Evolutionary conservation across 2,329 filamentous ascomycete species (phyloP).

Genomic region (Fusarium mexicanum): DNA sequence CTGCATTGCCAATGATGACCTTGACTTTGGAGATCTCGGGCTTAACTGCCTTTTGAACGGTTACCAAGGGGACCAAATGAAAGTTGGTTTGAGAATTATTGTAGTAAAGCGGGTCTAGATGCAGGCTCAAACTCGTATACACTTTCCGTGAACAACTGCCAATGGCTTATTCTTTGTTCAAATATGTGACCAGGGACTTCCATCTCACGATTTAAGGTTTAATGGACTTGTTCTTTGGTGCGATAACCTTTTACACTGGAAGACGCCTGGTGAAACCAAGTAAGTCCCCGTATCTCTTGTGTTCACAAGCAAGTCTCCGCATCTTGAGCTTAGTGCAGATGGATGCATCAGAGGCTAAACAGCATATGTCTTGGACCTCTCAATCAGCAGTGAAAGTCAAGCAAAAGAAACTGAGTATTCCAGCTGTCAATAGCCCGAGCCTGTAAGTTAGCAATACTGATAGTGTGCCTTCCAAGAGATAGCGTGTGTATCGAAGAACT

Average conservation of each 20-base stretch:
- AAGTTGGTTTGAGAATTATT: not conserved
- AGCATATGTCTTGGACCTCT: not conserved
- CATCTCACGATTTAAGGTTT: accelerated
- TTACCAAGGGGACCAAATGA: too few relatives aligned
- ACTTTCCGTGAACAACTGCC: accelerated
- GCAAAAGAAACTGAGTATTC: not conserved
- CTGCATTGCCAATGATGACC: accelerated
- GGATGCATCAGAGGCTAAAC: not conserved
- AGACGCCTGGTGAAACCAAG: accelerated
- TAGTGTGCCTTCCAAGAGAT: not conserved
- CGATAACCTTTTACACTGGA: accelerated
- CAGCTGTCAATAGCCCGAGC: accelerated
- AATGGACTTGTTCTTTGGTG: accelerated
- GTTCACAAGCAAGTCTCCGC: not conserved
- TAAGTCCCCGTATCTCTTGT: not conserved
- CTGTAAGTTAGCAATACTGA: too few relatives aligned
- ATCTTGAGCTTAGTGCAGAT: not conserved
- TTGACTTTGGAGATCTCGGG: accelerated
- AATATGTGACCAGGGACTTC: accelerated
- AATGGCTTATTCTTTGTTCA: too few relatives aligned
- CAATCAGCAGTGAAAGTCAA: accelerated
- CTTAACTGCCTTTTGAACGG: accelerated
- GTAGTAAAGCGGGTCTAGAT: too few relatives aligned
- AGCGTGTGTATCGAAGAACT: too few relatives aligned
- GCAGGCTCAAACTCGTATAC: not conserved